Percentiles rank a stretch among this genome's conserved stretches.
phyloP scores from a whole-genome alignment of 2,329 filamentous ascomycete genomes.

The Fusarium fujikuroi region DNA sequence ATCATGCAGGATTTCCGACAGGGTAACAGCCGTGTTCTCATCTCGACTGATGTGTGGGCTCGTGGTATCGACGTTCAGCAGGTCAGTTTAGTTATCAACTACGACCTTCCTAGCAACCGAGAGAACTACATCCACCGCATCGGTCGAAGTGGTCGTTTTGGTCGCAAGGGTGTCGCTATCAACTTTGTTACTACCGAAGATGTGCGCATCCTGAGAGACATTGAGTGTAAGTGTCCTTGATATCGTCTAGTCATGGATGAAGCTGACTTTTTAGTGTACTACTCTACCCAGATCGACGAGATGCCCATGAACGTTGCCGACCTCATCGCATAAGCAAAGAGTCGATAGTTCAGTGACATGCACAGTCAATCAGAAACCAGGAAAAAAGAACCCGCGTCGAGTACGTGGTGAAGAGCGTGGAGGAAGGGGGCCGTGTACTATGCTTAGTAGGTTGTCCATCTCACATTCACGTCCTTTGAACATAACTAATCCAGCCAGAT shows the following conservation, averaged over 20 bases:
- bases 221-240: conserved; percentile 77
- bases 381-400: conserved; percentile 24
- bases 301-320: conserved; percentile 96
- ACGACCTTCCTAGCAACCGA: conserved; percentile 96
- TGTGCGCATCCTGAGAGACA: conserved; percentile 95
- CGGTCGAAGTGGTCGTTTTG: conserved; percentile 93
- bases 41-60: conserved; percentile 98
- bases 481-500: conserved; percentile 6
- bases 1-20: conserved; percentile 99
- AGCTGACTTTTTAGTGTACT: conserved; percentile 75
- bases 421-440: conserved; percentile 46
- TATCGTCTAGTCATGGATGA: not conserved
- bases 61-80: conserved; percentile 99
- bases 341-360: not conserved
- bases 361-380: not conserved
- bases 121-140: conserved; percentile 99
- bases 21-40: conserved; percentile 94
- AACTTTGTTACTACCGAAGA: conserved; percentile 99
- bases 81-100: conserved; percentile 98
- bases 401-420: conserved; percentile 35
- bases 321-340: conserved; percentile 59
- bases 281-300: conserved; percentile 96
- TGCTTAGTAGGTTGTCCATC: conserved; percentile 35
- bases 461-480: not conserved
- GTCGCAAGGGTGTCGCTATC: conserved; percentile 98